A percentile compares a stretch with the other conserved stretches of the same genome.
phyloP scores from a whole-genome alignment of 1,284 basidiomycete species.

The Anthracocystis setariae region DNA sequence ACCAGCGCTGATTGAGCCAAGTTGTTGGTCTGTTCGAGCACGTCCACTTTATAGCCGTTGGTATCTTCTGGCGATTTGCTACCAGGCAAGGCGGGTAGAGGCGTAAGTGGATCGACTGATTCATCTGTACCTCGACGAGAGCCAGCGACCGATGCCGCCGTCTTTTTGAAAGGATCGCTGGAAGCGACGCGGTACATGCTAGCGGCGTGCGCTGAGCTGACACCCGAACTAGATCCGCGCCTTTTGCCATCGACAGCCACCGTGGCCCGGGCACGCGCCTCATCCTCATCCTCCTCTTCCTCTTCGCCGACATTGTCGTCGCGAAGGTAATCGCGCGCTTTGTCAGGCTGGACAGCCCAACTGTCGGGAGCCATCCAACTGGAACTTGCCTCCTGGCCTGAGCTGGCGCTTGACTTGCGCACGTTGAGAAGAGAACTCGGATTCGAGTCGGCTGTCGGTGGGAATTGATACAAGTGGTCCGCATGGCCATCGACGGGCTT shows the following conservation, averaged over 20 bases:
- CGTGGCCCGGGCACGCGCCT: slow-evolving; percentile 20
- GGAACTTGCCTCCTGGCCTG: slow-evolving; percentile 51
- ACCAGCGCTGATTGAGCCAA: slow-evolving; percentile 32
- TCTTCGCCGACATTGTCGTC: slow-evolving; percentile 56
- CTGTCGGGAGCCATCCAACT: slow-evolving; percentile 66
- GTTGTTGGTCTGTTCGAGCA: slow-evolving; percentile 44
- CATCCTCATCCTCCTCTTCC: slow-evolving; percentile 56
- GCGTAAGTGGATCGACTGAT: slow-evolving; percentile 40
- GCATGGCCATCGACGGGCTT: slow-evolving; percentile 29
- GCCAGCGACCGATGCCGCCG: slow-evolving; percentile 20
- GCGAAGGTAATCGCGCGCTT: slow-evolving; percentile 46
- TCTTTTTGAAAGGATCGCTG: slow-evolving; percentile 35
- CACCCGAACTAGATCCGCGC: slow-evolving; percentile 37
- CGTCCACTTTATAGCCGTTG: slow-evolving; percentile 29
- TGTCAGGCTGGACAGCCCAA: slow-evolving; percentile 65
- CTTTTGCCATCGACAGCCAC: slow-evolving; percentile 21
- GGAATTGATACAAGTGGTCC: slow-evolving; percentile 49
- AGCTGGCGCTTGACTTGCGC: slow-evolving; percentile 54
- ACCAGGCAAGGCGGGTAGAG: slow-evolving; percentile 18
- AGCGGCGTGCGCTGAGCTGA: slow-evolving; percentile 33
- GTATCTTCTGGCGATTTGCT: slow-evolving; percentile 31
- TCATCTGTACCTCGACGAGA: slow-evolving; percentile 50
- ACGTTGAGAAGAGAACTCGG: slow-evolving; percentile 21
- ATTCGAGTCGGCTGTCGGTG: slow-evolving; percentile 22
- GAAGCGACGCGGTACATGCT: slow-evolving; percentile 44